Base-by-base conservation (phyloP, 2,329 filamentous ascomycete genomes). In the Trichophyton simii region DNA sequence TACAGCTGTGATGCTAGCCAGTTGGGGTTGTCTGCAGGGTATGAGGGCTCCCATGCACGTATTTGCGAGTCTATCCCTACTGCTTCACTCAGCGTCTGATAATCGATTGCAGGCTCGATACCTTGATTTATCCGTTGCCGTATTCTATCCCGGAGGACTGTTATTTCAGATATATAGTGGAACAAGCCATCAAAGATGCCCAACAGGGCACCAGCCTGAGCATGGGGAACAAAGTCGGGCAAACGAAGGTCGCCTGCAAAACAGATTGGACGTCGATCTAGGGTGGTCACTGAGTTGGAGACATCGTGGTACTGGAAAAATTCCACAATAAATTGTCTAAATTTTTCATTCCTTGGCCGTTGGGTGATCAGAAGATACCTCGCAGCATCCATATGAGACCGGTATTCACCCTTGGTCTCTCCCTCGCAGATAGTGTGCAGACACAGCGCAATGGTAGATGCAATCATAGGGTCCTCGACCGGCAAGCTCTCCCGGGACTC, bases 151-250 rank as follows among this genome's bases (percentile, higher is more conserved):
- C 90, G 83, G 42, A 96, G 82, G 11, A 83, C 82, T 1, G 88
- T 90, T 63, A 95, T 92, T 68, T 88, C 84, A 6, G 87, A 86
- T 34, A 96, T 85, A 69, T 88, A 86, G 38, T 82, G 81, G 70
- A 95, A 91, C 1, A 96, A 78, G 0, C 89, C 89, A 68, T 96
- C 90, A 46, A 87, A 84, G 28, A 95, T 86, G 22, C 91, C 91
- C 4, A 95, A 78, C 3, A 95, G 78, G n/a, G 77, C 79, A 7
- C 80, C 81, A 2, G 80, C 81, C 65, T 81, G 78, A 1, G 79
- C 77, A 59, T 81, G 80, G 34, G 81, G 77, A 57, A 82, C 77
- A 67, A 80, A 83, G 31, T 77, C 72, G 1, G 81, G 81, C 2
- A 83, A 73, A 15, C 76, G 75, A 68, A 83, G 78, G 59, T 81